Percentiles rank a stretch among this genome's conserved stretches.
Evolutionary conservation across 2,329 filamentous ascomycete species (phyloP).

Genomic region (Arthrobotrys iridis): DNA sequence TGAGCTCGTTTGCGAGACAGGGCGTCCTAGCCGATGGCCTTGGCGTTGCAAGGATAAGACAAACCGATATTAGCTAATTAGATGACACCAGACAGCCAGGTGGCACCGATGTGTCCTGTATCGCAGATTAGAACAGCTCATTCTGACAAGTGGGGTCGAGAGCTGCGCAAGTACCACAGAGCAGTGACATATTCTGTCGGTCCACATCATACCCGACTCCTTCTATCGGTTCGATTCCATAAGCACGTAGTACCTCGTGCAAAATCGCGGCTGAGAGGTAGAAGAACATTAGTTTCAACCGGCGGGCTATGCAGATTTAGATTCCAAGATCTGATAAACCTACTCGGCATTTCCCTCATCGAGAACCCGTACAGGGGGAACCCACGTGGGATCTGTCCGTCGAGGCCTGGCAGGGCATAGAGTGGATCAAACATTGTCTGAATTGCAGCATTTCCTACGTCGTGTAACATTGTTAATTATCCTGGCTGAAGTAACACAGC

Average conservation of each 20-base stretch:
- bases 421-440: conserved; percentile 48
- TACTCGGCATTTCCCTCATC: conserved; percentile 51
- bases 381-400: conserved; percentile 39
- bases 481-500: background rate
- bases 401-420: conserved; percentile 31
- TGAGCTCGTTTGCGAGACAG: conserved; percentile 42
- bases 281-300: background rate
- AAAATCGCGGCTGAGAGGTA: conserved; percentile 30
- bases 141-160: background rate
- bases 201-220: conserved; percentile 43
- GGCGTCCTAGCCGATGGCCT: conserved; percentile 19
- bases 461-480: background rate
- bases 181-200: conserved; percentile 40
- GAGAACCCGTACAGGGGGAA: conserved; percentile 47
- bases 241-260: conserved; percentile 25
- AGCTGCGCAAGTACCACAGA: conserved; percentile 36
- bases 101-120: conserved; percentile 37
- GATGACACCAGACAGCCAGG: conserved; percentile 44
- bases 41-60: conserved; percentile 5
- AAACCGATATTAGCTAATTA: background rate
- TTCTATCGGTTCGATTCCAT: conserved; percentile 36
- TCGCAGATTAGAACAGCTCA: background rate
- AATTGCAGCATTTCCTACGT: conserved; percentile 42
- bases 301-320: background rate
- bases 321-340: background rate